Conservation (phyloP, 1,139 yeast genomes). For the Taiozyma sp. region DNA sequence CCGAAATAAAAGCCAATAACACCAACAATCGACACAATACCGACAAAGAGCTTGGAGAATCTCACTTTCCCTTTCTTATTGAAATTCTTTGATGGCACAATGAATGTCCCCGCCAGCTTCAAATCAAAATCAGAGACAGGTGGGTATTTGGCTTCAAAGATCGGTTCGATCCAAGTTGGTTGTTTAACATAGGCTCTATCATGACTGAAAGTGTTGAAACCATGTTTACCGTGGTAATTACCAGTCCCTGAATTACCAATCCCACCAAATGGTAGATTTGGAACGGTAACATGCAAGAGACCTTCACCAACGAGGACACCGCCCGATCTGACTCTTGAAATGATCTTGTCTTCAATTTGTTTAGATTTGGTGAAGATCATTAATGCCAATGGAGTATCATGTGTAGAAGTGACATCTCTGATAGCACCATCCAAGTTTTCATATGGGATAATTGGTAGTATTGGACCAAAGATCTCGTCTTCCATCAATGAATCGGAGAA, state of each 20-base stretch:
- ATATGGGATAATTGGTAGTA: slow-evolving; percentile 69
- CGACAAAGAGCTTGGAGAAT: slow-evolving; percentile 5
- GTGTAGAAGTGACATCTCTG: slow-evolving; percentile 40
- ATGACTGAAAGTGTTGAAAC: slow-evolving; percentile 74
- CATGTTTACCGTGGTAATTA: slow-evolving; percentile 73
- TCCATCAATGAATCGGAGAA: slow-evolving; percentile 72
- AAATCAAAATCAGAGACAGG: slow-evolving; percentile 46
- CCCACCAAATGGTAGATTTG: slow-evolving; percentile 90
- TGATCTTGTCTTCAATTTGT: slow-evolving; percentile 47
- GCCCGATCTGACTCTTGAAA: slow-evolving; percentile 65
- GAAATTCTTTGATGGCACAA: slow-evolving; percentile 18
- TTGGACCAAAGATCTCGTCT: slow-evolving; percentile 81
- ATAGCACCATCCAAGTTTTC: slow-evolving; percentile 46
- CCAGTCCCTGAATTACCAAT: slow-evolving; percentile 81
- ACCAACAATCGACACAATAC: slow-evolving; percentile 7
- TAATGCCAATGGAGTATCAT: slow-evolving; percentile 86
- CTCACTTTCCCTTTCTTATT: slow-evolving; percentile 18
- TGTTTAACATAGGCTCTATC: slow-evolving; percentile 66
- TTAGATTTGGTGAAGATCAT: slow-evolving; percentile 64
- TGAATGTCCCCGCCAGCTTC: slow-evolving; percentile 12
- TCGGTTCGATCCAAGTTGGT: slow-evolving; percentile 60
- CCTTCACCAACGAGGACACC: slow-evolving; percentile 70
- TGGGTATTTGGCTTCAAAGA: slow-evolving; percentile 62
- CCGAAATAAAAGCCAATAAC: slow-evolving; percentile 15
- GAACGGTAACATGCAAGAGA: slow-evolving; percentile 64